Base-by-base conservation (phyloP, 106 monocot genomes). In the Posidonia australis region DNA sequence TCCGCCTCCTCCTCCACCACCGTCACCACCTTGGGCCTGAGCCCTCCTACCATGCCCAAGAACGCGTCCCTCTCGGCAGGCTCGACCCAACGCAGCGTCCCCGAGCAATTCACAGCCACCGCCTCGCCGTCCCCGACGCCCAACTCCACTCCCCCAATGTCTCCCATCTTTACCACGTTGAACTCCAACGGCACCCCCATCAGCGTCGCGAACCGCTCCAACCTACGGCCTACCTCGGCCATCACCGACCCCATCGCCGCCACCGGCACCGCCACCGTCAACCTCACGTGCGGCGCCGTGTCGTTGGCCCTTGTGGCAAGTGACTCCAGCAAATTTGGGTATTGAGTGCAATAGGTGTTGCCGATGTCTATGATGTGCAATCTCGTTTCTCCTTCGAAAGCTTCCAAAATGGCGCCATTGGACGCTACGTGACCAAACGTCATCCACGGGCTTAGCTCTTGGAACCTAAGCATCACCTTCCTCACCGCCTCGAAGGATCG, bases 1-100 rank as follows among this genome's bases (percentile, higher is more conserved):
- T 85, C 81, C 0, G 72, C 81, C 27, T 85, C 85, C 46, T 85
- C 85, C 64, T 85, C 85, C 46, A 79, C 81, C 13, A 85, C 63
- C 0, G 85, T 81, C 20, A 85, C 78, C 41, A 85, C 70, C 55
- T 68, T 72, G 26, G 85, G 85, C 24, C 42, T 41, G 1, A 85
- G 70, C 13, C 17, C 18, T 11, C 72, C 9, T 6, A 78, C 46
- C 62, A 63, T 46, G 24, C 58, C 20, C 9, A 81, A 11, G 19
- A 85, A 81, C 20, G 13, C 62, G 18, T 63, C 52, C 58, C 78
- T 54, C 72, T 70, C 4, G 58, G 62, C 0, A 70, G 65, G 10
- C 59, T 36, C 2, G 77, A 70, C 13, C 9, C 81, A 42, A 5
- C 81, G 61, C 10, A 85, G 28, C 0, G 81, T 76, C 1, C 78